Evolutionary conservation across 495 filamentous ascomycete species (phyloP).

Genomic region (Chaetomium cochliodes): DNA sequence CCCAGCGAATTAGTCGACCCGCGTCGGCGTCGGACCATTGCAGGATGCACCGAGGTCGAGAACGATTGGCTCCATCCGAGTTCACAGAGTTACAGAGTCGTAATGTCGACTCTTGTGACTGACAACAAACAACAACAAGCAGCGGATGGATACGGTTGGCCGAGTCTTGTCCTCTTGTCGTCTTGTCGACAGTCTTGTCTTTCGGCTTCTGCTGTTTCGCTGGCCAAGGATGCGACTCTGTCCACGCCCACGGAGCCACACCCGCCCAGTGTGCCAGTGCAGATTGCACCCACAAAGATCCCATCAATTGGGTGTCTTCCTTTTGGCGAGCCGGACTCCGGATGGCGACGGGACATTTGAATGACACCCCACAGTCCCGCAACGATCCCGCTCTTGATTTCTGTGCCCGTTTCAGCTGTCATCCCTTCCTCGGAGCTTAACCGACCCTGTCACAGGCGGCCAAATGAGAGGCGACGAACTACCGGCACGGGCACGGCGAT

Average conservation of each 20-base stretch:
- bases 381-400: constrained; percentile 5
- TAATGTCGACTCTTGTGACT: background rate
- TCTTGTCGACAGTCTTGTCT: too few species aligned
- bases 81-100: background rate
- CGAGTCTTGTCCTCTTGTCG: too few species aligned
- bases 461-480: background rate
- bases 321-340: constrained; percentile 19
- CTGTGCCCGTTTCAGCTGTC: background rate
- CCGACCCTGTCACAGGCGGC: background rate
- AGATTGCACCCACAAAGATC: background rate
- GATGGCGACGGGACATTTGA: constrained; percentile 14
- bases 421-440: background rate
- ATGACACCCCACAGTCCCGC: constrained; percentile 7
- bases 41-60: background rate
- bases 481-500: too few species aligned
- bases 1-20: background rate
- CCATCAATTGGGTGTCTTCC: constrained; percentile 17
- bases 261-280: constrained; percentile 1
- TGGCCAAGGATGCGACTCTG: background rate
- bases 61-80: background rate
- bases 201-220: background rate
- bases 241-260: background rate
- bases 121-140: constrained; percentile 1
- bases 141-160: background rate
- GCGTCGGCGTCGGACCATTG: constrained; percentile 17